A percentile compares a stretch with the other conserved stretches of the same genome.
Evolutionary conservation across 768 basidiomycete species (phyloP).

Genomic region (Termitomyces sp.): DNA sequence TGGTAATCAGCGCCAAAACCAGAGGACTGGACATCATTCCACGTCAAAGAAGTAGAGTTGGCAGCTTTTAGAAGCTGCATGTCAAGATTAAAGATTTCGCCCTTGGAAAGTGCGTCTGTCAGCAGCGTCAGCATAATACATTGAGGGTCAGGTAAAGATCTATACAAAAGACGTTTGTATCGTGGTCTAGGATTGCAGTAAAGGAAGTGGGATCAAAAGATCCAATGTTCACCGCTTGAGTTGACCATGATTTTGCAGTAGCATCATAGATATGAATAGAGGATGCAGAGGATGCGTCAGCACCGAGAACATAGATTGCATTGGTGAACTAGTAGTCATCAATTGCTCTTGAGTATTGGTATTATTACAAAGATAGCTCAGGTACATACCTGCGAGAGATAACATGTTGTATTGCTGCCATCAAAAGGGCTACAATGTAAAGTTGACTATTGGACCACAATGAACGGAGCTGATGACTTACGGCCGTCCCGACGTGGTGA

Average conservation of each 20-base stretch:
- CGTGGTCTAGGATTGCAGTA: conserved; percentile 82
- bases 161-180: conserved; percentile 87
- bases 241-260: conserved; percentile 68
- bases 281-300: conserved; percentile 63
- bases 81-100: conserved; percentile 64
- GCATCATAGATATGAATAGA: conserved; percentile 82
- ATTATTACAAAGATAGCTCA: background rate
- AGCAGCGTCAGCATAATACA: background rate
- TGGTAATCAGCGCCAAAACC: conserved; percentile 55
- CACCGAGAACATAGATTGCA: conserved; percentile 80
- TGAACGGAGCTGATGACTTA: conserved; percentile 22
- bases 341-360: background rate
- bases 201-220: conserved; percentile 61
- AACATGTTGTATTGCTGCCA: conserved; percentile 60
- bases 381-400: conserved; percentile 55
- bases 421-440: conserved; percentile 52
- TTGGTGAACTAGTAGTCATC: conserved; percentile 67
- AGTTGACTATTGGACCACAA: background rate
- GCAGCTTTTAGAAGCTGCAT: conserved; percentile 63
- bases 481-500: conserved; percentile 76
- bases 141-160: conserved; percentile 5
- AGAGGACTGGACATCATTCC: conserved; percentile 57
- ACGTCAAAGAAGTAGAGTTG: conserved; percentile 49
- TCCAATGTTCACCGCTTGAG: conserved; percentile 49
- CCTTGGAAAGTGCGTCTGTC: conserved; percentile 65